Evolutionary conservation across 129 eudicot genomes (phyloP), one percentile per base, ranked within the genome.

Genomic region (Flaveria brownii): DNA sequence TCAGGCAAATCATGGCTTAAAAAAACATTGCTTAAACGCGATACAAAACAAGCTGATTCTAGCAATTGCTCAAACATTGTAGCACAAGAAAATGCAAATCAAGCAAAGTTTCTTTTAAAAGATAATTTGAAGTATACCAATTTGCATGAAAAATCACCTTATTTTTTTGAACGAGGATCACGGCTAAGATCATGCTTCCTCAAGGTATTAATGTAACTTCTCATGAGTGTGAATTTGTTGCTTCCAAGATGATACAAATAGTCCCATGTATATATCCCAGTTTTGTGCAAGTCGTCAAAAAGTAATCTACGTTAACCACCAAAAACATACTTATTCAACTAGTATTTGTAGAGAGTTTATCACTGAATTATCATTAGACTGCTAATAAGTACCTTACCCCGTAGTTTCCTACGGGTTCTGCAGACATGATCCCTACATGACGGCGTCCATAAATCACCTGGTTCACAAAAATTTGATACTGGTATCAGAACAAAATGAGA

Each of bases 361-460:
- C 81, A 70, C 39, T n/a, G 42, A 23, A 17, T 66, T 33, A 51
- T 70, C 77, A 76, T 30, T 43, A 59, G 2, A 25, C 6, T 23
- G 9, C 50, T 49, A 50, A 6, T 54, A 73, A 23, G 63, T 82
- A 77, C 82, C 85, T 82, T 71, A 82, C 82, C 75, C 85, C 85
- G 66, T 82, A 82, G 78, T 82, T 82, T 15, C 85, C 82, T 77
- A 82, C 75, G 3, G 85, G 85, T 77, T 71, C 85, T 71, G 85
- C 85, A 62, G 85, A 82, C 82, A 82, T 82, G 70, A 82, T 71
- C 70, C 85, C 85, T 57, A 82, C 85, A 82, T 82, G 74, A 71
- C 85, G 78, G 4, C 82, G 78, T 28, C 85, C 82, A 71, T 65
- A 77, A 18, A 82, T 82, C 56, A 82, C 85, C 85, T 82, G 74